Percentiles rank a stretch among this genome's conserved stretches.
Conservation (phyloP, 1,284 basidiomycete species). For the Boletus smithii region DNA sequence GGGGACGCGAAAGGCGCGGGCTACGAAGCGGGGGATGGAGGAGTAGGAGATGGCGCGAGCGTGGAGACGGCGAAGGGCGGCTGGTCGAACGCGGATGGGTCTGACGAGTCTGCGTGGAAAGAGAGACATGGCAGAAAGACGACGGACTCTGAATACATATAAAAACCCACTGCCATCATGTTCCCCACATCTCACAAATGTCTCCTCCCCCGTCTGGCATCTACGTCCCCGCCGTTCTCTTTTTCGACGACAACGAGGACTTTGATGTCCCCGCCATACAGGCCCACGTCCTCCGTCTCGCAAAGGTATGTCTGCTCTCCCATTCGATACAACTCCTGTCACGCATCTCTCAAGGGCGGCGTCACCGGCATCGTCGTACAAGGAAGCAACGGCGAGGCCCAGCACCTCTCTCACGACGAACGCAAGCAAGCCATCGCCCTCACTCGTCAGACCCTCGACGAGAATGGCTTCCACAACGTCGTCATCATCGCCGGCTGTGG, state of each 20-base stretch:
- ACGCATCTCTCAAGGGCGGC: slow-evolving; percentile 54
- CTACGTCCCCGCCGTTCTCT: slow-evolving; percentile 74
- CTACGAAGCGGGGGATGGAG: slow-evolving; percentile 78
- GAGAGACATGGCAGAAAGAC: slow-evolving; percentile 21
- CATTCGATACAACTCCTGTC: background rate
- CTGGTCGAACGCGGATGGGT: background rate
- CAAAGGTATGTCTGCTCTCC: slow-evolving; percentile 41
- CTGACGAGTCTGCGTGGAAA: slow-evolving; percentile 3
- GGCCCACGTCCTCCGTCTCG: slow-evolving; percentile 64
- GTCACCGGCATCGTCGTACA: slow-evolving; percentile 74
- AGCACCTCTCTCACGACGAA: slow-evolving; percentile 71
- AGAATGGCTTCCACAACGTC: slow-evolving; percentile 63
- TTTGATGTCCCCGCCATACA: slow-evolving; percentile 59
- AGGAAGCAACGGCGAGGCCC: slow-evolving; percentile 76
- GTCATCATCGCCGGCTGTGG: slow-evolving; percentile 86
- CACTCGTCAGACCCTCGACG: slow-evolving; percentile 72
- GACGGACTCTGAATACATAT: no score
- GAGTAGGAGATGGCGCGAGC: slow-evolving; percentile 78
- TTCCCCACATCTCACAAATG: no score
- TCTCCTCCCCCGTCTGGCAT: slow-evolving; percentile 57
- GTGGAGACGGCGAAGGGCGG: slow-evolving; percentile 60
- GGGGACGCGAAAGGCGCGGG: slow-evolving; percentile 80
- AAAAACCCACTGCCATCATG: slow-evolving; percentile 9
- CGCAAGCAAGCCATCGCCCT: slow-evolving; percentile 62
- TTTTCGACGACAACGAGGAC: slow-evolving; percentile 64